phyloP scores from a whole-genome alignment of 805 yeast species.

The Candida koratica region DNA sequence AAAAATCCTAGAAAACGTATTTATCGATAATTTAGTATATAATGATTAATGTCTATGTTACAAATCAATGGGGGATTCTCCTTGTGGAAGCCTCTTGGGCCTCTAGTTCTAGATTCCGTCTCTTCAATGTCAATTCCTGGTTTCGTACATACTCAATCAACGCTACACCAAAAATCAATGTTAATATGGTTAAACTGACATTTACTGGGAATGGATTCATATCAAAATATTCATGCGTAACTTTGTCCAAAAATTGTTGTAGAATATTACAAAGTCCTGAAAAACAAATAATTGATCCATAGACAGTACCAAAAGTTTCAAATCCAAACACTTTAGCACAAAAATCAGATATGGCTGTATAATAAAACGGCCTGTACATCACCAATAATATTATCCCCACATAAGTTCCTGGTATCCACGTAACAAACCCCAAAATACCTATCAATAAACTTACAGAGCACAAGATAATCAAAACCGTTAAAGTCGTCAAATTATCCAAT shows the following conservation, averaged over 20 bases:
- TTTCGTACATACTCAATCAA: slow-evolving; percentile 44
- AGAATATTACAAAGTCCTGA: slow-evolving; percentile 77
- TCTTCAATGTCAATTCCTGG: slow-evolving; percentile 39
- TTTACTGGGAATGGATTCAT: slow-evolving; percentile 84
- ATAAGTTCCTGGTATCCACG: slow-evolving; percentile 54
- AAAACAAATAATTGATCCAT: slow-evolving; percentile 78
- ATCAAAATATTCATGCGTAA: slow-evolving; percentile 63
- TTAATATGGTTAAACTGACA: slow-evolving; percentile 46
- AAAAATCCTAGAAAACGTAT: slow-evolving; percentile 3
- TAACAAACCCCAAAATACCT: slow-evolving; percentile 68
- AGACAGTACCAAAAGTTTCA: slow-evolving; percentile 85
- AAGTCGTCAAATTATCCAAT: slow-evolving; percentile 67
- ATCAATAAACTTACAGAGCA: slow-evolving; percentile 53
- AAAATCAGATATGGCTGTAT: slow-evolving; percentile 88
- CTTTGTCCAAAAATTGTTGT: slow-evolving; percentile 64
- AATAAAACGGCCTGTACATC: slow-evolving; percentile 84
- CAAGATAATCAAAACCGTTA: slow-evolving; percentile 52
- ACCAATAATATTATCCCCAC: slow-evolving; percentile 70
- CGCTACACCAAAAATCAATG: slow-evolving; percentile 48
- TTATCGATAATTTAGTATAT: slow-evolving; percentile 3
- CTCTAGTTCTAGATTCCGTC: slow-evolving; percentile 55
- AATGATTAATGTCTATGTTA: not conserved
- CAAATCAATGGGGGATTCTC: slow-evolving; percentile 37
- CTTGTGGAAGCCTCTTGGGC: slow-evolving; percentile 56
- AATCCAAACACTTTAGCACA: slow-evolving; percentile 92